phyloP scores from a whole-genome alignment of 2,329 filamentous ascomycete species.

The Helotiales sp. region DNA sequence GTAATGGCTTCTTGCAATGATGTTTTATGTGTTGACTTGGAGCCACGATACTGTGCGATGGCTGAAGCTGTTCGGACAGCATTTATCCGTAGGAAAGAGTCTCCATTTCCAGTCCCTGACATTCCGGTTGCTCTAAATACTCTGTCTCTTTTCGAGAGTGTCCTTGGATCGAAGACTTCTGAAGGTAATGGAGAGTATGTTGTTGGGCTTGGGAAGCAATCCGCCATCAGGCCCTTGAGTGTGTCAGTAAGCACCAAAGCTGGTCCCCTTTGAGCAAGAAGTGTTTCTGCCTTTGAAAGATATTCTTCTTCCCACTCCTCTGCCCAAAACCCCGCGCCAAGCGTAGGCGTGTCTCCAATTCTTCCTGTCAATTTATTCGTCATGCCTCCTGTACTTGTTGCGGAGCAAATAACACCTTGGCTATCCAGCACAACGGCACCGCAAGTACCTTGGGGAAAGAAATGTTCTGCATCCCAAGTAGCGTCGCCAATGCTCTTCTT shows the following conservation, averaged over 20 bases:
- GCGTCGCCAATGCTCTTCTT: slow-evolving; percentile 41
- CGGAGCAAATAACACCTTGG: slow-evolving; percentile 71
- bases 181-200: slow-evolving; percentile 32
- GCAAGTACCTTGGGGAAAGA: slow-evolving; percentile 80
- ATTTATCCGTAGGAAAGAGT: slow-evolving; percentile 75
- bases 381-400: slow-evolving; percentile 71
- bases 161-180: slow-evolving; percentile 33
- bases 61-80: slow-evolving; percentile 73
- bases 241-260: slow-evolving; percentile 43
- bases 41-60: slow-evolving; percentile 62
- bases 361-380: slow-evolving; percentile 87
- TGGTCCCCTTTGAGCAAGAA: slow-evolving; percentile 29
- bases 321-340: slow-evolving; percentile 88
- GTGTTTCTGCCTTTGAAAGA: slow-evolving; percentile 28
- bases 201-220: slow-evolving; percentile 56
- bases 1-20: slow-evolving; percentile 59
- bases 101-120: slow-evolving; percentile 84
- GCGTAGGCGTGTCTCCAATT: slow-evolving; percentile 81
- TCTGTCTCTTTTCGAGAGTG: slow-evolving; percentile 28
- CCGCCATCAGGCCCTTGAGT: slow-evolving; percentile 52
- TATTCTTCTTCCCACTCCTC: slow-evolving; percentile 70
- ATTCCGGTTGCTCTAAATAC: slow-evolving; percentile 48
- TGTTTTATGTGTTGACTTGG: slow-evolving; percentile 12
- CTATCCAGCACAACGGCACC: slow-evolving; percentile 79
- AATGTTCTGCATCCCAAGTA: slow-evolving; percentile 62